Evolutionary conservation across 352 stramenopile genomes (phyloP).

Genomic region (Pythium phragmitis): DNA sequence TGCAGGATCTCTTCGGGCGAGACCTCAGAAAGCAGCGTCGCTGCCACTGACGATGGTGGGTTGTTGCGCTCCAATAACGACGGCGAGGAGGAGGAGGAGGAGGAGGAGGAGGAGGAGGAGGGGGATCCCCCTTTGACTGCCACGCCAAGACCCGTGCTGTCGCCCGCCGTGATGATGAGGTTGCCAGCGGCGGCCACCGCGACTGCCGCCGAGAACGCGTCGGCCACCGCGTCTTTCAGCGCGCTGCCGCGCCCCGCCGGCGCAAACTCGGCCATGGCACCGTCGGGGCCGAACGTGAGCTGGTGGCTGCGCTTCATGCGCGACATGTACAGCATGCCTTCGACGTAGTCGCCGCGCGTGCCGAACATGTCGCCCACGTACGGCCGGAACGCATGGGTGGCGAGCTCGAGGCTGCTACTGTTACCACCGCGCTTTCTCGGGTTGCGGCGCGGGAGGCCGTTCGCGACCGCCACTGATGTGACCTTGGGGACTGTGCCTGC

Average conservation of each 20-base stretch:
- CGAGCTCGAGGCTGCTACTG: constrained; percentile 30
- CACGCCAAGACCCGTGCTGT: neutral
- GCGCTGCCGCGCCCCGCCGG: constrained; percentile 15
- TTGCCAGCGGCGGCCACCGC: constrained; percentile 21
- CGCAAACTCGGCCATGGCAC: constrained; percentile 16
- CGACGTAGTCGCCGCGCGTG: constrained; percentile 79
- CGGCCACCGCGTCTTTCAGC: constrained; percentile 56
- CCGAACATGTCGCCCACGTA: constrained; percentile 82
- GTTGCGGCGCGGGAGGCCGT: constrained; percentile 42
- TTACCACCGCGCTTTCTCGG: constrained; percentile 37
- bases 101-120: too few species aligned
- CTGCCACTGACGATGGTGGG: neutral
- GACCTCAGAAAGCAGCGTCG: constrained; percentile 17
- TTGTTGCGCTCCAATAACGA: neutral
- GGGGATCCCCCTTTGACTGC: neutral
- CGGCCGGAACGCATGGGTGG: constrained; percentile 45
- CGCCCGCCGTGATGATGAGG: constrained; percentile 8
- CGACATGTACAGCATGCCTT: constrained; percentile 87
- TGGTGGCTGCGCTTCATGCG: constrained; percentile 78
- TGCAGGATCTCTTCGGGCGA: constrained; percentile 33
- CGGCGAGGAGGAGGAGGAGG: too few species aligned
- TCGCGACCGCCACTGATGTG: neutral
- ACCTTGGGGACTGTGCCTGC: neutral
- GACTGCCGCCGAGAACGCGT: constrained; percentile 35
- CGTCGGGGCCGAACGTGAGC: constrained; percentile 38